Conservation (phyloP, 2,329 filamentous ascomycete genomes). For the Pestalotiopsis sp. region DNA sequence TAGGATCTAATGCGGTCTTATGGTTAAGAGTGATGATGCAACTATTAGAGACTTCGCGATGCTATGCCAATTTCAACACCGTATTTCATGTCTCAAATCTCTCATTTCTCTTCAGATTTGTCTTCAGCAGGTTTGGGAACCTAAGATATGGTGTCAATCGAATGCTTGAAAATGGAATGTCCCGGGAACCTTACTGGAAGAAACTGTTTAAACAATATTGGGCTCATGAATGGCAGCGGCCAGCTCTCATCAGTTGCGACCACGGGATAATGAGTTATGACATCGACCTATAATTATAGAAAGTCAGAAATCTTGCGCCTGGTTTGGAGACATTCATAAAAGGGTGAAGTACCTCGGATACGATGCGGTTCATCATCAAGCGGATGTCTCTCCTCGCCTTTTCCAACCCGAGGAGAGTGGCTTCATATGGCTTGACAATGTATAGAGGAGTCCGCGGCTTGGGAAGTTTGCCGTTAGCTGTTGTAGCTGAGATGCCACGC, state of each 20-base stretch:
- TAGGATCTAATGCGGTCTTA: too few relatives aligned
- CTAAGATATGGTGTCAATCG: background rate
- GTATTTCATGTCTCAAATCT: background rate
- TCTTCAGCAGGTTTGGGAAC: background rate
- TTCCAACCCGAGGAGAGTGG: background rate
- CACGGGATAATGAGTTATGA: background rate
- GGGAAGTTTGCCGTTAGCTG: background rate
- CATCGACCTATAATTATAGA: background rate
- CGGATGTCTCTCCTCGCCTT: background rate
- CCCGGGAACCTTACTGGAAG: background rate
- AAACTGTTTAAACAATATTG: background rate
- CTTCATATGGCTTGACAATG: background rate
- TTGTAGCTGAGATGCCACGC: background rate
- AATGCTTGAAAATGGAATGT: background rate
- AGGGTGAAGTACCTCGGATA: background rate
- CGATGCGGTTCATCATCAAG: constrained; percentile 2
- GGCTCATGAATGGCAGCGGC: constrained; percentile 1
- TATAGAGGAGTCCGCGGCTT: background rate
- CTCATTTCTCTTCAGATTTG: background rate
- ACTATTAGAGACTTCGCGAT: background rate
- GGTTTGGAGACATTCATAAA: background rate
- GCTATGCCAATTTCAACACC: background rate
- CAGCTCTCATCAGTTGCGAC: constrained; percentile 3
- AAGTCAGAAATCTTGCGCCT: background rate
- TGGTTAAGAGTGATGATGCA: background rate